Conservation (phyloP, 345 rosid species). For the Zanthoxylum bungeanum region DNA sequence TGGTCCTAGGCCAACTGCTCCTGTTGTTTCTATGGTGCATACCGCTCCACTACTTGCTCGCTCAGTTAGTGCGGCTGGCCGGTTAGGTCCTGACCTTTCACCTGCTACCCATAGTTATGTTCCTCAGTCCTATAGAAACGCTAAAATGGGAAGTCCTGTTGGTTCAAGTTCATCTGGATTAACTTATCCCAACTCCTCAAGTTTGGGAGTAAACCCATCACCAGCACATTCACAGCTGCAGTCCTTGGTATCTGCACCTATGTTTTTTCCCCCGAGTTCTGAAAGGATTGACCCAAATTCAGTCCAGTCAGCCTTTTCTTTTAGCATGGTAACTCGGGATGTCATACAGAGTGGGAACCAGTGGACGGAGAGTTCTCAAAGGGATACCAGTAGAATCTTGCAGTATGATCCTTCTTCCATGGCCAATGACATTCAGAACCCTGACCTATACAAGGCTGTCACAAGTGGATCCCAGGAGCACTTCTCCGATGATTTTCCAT, state of each 20-base stretch:
- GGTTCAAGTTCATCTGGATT: conserved; percentile 54
- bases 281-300: conserved; percentile 45
- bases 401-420: conserved; percentile 31
- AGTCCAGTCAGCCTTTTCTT: conserved; percentile 45
- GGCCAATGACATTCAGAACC: conserved; percentile 29
- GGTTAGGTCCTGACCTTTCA: conserved; percentile 64
- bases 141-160: conserved; percentile 64
- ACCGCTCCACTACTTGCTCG: conserved; percentile 63
- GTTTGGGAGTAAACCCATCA: conserved; percentile 45
- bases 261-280: conserved; percentile 37
- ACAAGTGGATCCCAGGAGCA: conserved; percentile 31
- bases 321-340: conserved; percentile 46
- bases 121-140: conserved; percentile 80
- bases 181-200: conserved; percentile 40
- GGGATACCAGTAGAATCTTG: conserved; percentile 33
- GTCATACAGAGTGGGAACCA: conserved; percentile 45
- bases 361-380: conserved; percentile 56
- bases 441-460: conserved; percentile 29
- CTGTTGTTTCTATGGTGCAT: conserved; percentile 55
- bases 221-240: conserved; percentile 43
- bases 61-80: conserved; percentile 81
- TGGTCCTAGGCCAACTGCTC: conserved; percentile 46
- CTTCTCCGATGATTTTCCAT: conserved; percentile 30
- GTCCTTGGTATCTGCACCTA: conserved; percentile 42
- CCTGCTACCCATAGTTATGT: conserved; percentile 45